Evolutionary conservation across 805 yeast genomes (phyloP).

Genomic region (Saturnispora saitoi): DNA sequence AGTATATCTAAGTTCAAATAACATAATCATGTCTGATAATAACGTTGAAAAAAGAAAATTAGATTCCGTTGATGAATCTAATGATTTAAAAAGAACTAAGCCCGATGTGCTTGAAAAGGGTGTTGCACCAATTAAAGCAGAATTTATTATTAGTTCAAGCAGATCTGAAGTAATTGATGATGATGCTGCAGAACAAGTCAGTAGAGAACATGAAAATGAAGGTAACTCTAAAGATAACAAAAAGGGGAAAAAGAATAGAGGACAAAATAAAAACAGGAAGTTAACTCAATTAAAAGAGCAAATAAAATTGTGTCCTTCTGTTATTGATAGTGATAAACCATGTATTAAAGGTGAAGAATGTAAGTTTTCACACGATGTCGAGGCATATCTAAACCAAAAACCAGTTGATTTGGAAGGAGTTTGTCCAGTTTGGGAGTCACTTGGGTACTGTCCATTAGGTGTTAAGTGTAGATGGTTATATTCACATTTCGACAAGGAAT

Average conservation of each 20-base stretch:
- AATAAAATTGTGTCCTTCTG: constrained; percentile 55
- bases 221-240: constrained; percentile 29
- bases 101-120: constrained; percentile 33
- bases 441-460: constrained; percentile 91
- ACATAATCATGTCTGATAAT: background rate
- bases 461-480: constrained; percentile 85
- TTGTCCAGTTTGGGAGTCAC: constrained; percentile 76
- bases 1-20: background rate
- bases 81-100: constrained; percentile 8
- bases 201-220: constrained; percentile 8
- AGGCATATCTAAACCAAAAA: constrained; percentile 54
- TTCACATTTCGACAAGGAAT: constrained; percentile 51
- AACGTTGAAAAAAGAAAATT: constrained; percentile 5
- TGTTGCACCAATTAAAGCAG: constrained; percentile 68
- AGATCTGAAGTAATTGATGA: constrained; percentile 29
- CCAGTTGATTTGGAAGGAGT: constrained; percentile 62
- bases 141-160: constrained; percentile 39
- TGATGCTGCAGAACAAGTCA: constrained; percentile 37
- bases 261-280: constrained; percentile 80
- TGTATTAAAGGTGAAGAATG: constrained; percentile 72
- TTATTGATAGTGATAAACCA: constrained; percentile 45
- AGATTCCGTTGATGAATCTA: constrained; percentile 4
- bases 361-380: constrained; percentile 68
- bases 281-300: constrained; percentile 59
- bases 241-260: constrained; percentile 45